A percentile compares a stretch with the other conserved stretches of the same genome.
phyloP scores from a whole-genome alignment of 2,329 filamentous ascomycete species.

The Xylogone sp. region DNA sequence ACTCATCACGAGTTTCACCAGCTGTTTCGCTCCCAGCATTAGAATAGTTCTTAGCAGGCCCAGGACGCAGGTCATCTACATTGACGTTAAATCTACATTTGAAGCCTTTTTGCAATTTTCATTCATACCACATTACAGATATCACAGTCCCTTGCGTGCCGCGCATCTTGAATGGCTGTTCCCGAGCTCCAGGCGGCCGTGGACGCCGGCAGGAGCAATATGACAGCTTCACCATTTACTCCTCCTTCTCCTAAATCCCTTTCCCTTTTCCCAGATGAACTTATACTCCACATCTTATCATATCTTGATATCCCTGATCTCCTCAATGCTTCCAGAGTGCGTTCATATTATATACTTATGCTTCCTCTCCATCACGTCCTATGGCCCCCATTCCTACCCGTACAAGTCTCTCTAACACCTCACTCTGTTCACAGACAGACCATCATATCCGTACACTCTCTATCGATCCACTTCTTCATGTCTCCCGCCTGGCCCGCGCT shows the following conservation, averaged over 20 bases:
- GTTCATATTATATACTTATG: conserved; percentile 12
- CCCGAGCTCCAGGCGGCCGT: neutral
- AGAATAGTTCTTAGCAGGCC: neutral
- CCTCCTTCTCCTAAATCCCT: conserved; percentile 11
- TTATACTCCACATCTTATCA: conserved; percentile 39
- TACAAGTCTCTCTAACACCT: neutral
- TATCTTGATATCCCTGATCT: conserved; percentile 42
- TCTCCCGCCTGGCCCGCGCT: conserved; percentile 54
- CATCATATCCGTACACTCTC: conserved; percentile 60
- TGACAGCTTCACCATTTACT: neutral
- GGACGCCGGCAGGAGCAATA: neutral
- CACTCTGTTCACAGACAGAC: conserved; percentile 10
- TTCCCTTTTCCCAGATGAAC: conserved; percentile 32
- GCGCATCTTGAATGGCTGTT: neutral
- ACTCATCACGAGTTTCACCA: neutral
- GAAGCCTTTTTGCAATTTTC: neutral
- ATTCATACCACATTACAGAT: neutral
- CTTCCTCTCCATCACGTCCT: neutral
- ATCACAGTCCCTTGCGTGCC: neutral
- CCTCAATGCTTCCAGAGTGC: conserved; percentile 35
- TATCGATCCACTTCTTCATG: conserved; percentile 62
- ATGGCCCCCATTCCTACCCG: too few species aligned
- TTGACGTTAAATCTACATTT: neutral
- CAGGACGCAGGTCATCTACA: too few species aligned
- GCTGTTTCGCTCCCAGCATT: neutral